Conservation (phyloP, 768 basidiomycete species). For the Kwoniella heveanensis region DNA sequence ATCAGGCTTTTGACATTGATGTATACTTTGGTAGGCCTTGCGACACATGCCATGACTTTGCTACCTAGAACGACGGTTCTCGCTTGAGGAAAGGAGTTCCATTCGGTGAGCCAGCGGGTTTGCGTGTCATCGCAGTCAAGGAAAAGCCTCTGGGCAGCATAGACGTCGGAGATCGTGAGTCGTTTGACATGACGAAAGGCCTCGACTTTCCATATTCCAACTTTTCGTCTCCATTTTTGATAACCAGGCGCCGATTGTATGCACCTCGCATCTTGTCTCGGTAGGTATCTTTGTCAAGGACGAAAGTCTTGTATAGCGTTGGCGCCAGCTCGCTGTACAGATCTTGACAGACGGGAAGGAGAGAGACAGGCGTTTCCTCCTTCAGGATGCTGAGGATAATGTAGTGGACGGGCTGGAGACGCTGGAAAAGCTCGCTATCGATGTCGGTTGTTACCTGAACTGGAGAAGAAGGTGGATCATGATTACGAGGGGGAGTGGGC, state of each 20-base stretch:
- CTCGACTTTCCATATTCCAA: too few relatives aligned
- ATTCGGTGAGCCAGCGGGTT: neutral
- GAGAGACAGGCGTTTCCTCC: neutral
- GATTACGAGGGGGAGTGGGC: too few relatives aligned
- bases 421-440: constrained; percentile 5
- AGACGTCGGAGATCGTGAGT: neutral
- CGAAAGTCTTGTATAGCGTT: neutral
- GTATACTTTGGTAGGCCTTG: neutral
- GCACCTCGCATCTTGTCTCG: neutral
- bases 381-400: constrained; percentile 33
- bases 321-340: constrained; percentile 2
- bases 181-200: neutral
- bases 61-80: neutral
- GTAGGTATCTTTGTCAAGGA: neutral
- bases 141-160: neutral
- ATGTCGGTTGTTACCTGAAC: neutral
- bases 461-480: too few relatives aligned
- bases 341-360: neutral
- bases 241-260: neutral
- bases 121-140: neutral
- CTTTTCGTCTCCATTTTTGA: too few relatives aligned
- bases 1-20: neutral
- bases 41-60: neutral
- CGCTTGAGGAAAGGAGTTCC: neutral
- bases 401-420: constrained; percentile 30